These are phyloP conservation scores for Capsella bursapastoris DNA, from an alignment of 345 rosid genomes.

Conservation along the genomic window DNA sequence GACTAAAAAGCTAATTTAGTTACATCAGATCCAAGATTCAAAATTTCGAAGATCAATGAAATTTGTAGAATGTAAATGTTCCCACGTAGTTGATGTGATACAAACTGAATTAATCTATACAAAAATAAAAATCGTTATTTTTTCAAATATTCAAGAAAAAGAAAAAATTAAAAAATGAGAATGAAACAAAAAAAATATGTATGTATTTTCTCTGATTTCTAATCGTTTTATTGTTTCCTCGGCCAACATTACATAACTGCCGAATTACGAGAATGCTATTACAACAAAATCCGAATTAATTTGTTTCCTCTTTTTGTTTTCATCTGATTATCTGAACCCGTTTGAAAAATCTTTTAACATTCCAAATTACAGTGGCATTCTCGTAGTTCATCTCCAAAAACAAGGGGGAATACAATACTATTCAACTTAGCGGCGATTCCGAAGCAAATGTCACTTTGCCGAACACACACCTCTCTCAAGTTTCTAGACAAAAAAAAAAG, in stretches of 20 bases:
- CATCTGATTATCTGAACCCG: no score
- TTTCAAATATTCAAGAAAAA: no score
- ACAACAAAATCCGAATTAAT: no score
- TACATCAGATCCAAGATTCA: slow-evolving; percentile 34
- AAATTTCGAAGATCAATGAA: neutral
- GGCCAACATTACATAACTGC: no score
- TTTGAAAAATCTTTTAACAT: neutral
- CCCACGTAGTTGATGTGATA: neutral
- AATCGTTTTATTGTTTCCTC: neutral
- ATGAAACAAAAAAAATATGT: no score
- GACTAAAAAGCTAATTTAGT: slow-evolving; percentile 6
- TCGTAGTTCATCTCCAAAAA: neutral
- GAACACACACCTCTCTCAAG: slow-evolving; percentile 30
- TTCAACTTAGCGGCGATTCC: slow-evolving; percentile 30
- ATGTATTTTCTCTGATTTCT: neutral
- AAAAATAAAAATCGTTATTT: no score
- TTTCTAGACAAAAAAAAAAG: neutral
- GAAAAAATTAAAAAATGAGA: no score
- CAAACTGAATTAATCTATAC: neutral
- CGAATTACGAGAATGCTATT: no score
- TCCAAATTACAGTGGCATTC: slow-evolving; percentile 30
- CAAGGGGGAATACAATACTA: neutral
- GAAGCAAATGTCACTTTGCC: slow-evolving; percentile 36
- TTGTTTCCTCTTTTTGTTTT: no score
- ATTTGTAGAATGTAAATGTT: neutral